Evolutionary conservation across 2,329 filamentous ascomycete species (phyloP).

Genomic region (Pyrenophora teres): DNA sequence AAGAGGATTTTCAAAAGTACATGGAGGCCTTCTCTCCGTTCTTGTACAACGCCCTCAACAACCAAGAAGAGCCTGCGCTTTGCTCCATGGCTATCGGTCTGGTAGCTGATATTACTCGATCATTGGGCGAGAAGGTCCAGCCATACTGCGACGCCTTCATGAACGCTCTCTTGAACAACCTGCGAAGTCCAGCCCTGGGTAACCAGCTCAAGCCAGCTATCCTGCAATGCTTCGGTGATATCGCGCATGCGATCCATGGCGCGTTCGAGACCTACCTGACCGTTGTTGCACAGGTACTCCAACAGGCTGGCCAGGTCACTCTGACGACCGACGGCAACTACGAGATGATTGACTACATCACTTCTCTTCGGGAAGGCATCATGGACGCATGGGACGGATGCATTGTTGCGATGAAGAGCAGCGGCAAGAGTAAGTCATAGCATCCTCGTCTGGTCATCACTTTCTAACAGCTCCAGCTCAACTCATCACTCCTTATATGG

Average conservation of each 20-base stretch:
- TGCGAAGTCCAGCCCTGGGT: constrained; percentile 83
- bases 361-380: constrained; percentile 93
- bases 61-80: constrained; percentile 91
- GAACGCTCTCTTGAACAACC: constrained; percentile 94
- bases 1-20: constrained; percentile 93
- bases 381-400: constrained; percentile 99
- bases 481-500: constrained; percentile 75
- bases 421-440: constrained; percentile 68
- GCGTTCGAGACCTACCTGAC: constrained; percentile 92
- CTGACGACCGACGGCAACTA: constrained; percentile 79
- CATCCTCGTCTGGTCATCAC: background rate
- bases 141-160: constrained; percentile 97
- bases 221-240: constrained; percentile 96
- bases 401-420: constrained; percentile 88
- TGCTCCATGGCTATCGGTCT: constrained; percentile 98
- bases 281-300: constrained; percentile 90
- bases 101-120: constrained; percentile 93
- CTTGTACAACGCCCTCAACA: constrained; percentile 90
- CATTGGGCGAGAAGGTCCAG: constrained; percentile 85
- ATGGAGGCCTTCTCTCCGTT: constrained; percentile 95
- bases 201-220: constrained; percentile 99
- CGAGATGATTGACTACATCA: constrained; percentile 96
- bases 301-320: constrained; percentile 86
- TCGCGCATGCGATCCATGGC: constrained; percentile 89
- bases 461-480: constrained; percentile 59